Evolutionary conservation across 352 stramenopile genomes (phyloP).

Genomic region (Phytophthora litchii): DNA sequence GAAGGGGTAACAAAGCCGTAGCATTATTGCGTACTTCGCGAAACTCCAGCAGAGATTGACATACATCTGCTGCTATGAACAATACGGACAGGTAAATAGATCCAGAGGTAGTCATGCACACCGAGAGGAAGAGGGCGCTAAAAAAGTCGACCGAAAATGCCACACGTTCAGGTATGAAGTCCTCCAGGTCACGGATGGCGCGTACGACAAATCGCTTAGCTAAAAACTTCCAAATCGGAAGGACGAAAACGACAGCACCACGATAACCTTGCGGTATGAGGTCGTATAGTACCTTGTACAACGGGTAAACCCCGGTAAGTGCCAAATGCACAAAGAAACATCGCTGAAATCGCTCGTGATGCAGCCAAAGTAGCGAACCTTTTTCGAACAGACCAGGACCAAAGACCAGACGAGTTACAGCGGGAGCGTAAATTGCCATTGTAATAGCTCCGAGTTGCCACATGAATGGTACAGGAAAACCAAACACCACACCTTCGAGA

Average conservation of each 20-base stretch:
- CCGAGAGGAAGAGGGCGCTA: slow-evolving; percentile 23
- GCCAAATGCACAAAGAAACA: slow-evolving; percentile 13
- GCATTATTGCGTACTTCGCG: slow-evolving; percentile 21
- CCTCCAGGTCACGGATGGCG: slow-evolving; percentile 16
- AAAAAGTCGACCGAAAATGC: slow-evolving; percentile 31
- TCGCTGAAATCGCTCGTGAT: slow-evolving; percentile 14
- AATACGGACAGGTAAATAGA: slow-evolving; percentile 16
- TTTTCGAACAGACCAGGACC: slow-evolving; percentile 15
- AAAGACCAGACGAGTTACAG: slow-evolving; percentile 7
- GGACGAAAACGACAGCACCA: slow-evolving; percentile 4
- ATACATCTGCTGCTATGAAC: slow-evolving; percentile 16
- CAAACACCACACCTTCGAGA: slow-evolving; percentile 9
- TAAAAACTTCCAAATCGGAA: slow-evolving; percentile 28
- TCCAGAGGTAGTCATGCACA: slow-evolving; percentile 26
- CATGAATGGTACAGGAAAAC: slow-evolving; percentile 29
- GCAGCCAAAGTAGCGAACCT: background rate
- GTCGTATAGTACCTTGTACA: slow-evolving; percentile 31
- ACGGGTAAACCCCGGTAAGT: slow-evolving; percentile 21
- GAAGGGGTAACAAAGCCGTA: slow-evolving; percentile 2
- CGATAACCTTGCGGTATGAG: slow-evolving; percentile 11
- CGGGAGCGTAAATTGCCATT: slow-evolving; percentile 11
- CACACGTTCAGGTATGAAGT: slow-evolving; percentile 25
- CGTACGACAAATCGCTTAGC: slow-evolving; percentile 17
- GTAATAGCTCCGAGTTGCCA: slow-evolving; percentile 21
- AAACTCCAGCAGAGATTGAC: slow-evolving; percentile 18